phyloP scores from a whole-genome alignment of 306 rosid genomes.

The Rosa persica region DNA sequence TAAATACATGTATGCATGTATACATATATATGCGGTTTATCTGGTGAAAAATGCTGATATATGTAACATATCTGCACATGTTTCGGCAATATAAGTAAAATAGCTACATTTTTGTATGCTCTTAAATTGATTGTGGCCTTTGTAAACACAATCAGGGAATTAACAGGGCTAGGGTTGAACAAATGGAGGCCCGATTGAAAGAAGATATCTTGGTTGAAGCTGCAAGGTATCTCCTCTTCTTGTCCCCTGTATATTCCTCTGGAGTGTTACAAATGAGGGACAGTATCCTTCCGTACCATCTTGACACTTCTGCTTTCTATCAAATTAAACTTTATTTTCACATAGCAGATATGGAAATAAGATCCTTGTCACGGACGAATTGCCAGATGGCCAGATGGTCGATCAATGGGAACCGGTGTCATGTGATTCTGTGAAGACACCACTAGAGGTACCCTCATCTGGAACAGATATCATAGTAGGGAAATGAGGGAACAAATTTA shows the following conservation, averaged over 20 bases:
- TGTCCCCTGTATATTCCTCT: slow-evolving; percentile 18
- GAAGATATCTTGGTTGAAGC: slow-evolving; percentile 82
- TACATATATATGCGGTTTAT: not conserved
- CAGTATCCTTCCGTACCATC: slow-evolving; percentile 8
- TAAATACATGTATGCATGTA: not conserved
- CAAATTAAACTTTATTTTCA: slow-evolving; percentile 30
- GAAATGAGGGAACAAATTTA: slow-evolving; percentile 1
- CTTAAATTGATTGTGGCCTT: slow-evolving; percentile 19
- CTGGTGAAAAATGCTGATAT: not conserved
- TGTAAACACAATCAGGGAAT: slow-evolving; percentile 62
- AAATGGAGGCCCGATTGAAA: slow-evolving; percentile 85
- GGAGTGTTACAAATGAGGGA: slow-evolving; percentile 1
- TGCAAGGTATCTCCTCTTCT: slow-evolving; percentile 51
- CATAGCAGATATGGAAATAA: slow-evolving; percentile 76
- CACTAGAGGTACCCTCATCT: slow-evolving; percentile 60
- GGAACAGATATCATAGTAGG: slow-evolving; percentile 23
- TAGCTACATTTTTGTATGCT: not conserved
- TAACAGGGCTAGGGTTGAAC: slow-evolving; percentile 78
- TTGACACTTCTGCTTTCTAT: slow-evolving; percentile 16
- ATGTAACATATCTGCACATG: not conserved
- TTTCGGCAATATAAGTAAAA: not conserved
- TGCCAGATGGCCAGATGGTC: slow-evolving; percentile 97
- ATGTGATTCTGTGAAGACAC: slow-evolving; percentile 68
- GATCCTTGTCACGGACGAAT: slow-evolving; percentile 94
- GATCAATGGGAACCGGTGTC: slow-evolving; percentile 95